Percentiles rank a stretch among this genome's conserved stretches.
phyloP scores from a whole-genome alignment of 345 rosid species.

The Rhizophora mangle region DNA sequence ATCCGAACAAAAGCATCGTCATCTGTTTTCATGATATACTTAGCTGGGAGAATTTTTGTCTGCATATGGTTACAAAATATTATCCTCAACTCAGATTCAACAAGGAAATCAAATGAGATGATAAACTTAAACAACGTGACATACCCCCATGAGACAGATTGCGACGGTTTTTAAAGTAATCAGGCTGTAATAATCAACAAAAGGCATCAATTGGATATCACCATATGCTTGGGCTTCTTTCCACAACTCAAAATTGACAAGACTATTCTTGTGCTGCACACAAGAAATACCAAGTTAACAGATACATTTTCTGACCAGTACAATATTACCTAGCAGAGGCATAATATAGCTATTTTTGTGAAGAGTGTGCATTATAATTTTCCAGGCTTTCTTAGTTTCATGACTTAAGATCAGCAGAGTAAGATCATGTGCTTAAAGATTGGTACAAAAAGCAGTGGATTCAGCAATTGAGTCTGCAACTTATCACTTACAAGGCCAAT shows the following conservation, averaged over 20 bases:
- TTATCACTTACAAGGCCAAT: constrained; percentile 75
- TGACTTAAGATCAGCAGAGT: neutral
- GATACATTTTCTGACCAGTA: neutral
- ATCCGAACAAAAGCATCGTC: constrained; percentile 91
- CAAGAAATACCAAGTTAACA: constrained; percentile 7
- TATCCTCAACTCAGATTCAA: constrained; percentile 3
- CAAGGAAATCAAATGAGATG: neutral
- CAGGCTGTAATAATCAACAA: constrained; percentile 81
- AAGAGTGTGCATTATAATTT: neutral
- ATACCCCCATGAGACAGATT: constrained; percentile 84
- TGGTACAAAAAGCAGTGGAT: neutral
- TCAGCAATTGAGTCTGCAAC: neutral
- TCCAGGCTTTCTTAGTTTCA: neutral
- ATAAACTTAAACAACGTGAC: neutral
- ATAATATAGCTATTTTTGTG: neutral
- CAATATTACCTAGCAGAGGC: neutral
- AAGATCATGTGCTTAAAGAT: neutral
- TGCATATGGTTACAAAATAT: constrained; percentile 36
- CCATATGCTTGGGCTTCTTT: constrained; percentile 80
- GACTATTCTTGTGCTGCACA: constrained; percentile 61
- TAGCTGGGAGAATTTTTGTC: constrained; percentile 77
- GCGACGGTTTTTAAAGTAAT: constrained; percentile 81
- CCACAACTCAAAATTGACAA: constrained; percentile 82
- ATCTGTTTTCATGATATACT: constrained; percentile 88
- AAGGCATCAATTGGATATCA: constrained; percentile 89